Conservation (phyloP, 2,329 filamentous ascomycete genomes). For the Aspergillus ochraceus region DNA sequence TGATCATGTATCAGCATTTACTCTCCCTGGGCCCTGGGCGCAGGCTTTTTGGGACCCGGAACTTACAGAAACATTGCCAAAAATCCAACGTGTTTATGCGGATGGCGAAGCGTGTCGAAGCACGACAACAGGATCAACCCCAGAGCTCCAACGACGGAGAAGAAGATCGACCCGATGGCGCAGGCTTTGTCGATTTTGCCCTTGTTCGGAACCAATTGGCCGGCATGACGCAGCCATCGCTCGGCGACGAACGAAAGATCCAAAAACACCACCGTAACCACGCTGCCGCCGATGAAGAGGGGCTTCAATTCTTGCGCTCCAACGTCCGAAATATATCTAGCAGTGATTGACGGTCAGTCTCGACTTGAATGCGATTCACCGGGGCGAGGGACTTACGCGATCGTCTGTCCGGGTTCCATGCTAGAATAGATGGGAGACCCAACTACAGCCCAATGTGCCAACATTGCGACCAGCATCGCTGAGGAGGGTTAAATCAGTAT, state of each 20-base stretch:
- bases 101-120: constrained; percentile 77
- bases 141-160: constrained; percentile 72
- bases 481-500: constrained; percentile 6
- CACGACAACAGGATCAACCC: constrained; percentile 82
- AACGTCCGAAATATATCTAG: constrained; percentile 53
- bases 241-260: constrained; percentile 79
- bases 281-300: constrained; percentile 61
- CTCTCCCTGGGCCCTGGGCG: not conserved
- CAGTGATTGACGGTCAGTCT: constrained; percentile 6
- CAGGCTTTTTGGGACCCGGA: not conserved
- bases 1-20: not conserved
- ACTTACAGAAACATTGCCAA: constrained; percentile 73
- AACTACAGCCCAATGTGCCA: constrained; percentile 55
- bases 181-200: constrained; percentile 40
- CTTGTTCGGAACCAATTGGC: constrained; percentile 74
- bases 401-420: constrained; percentile 53
- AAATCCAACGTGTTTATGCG: constrained; percentile 70
- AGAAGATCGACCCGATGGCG: constrained; percentile 45
- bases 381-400: constrained; percentile 48
- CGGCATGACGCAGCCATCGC: constrained; percentile 79
- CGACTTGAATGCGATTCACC: not conserved
- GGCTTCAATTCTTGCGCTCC: constrained; percentile 60
- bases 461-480: constrained; percentile 62
- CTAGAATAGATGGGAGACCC: constrained; percentile 55
- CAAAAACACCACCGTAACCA: constrained; percentile 72